Conservation (phyloP, 139 green algal species). For the Auxenochlorella pyrenoidosa region DNA sequence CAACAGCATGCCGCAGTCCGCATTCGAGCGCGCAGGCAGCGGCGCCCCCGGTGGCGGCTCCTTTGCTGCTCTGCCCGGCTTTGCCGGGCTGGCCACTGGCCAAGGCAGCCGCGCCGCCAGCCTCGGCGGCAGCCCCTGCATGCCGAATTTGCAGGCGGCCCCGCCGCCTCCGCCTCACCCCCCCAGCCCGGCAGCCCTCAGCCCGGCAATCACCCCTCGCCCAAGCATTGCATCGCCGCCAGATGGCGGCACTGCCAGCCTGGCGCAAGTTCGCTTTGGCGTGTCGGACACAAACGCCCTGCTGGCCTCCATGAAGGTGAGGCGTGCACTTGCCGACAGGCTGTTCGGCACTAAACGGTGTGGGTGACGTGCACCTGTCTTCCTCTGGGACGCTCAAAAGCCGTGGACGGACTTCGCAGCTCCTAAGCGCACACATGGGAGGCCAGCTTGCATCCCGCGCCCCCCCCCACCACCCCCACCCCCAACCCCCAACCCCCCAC, state of each 20-base stretch:
- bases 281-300: constrained; percentile 16
- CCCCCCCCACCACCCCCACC: background rate
- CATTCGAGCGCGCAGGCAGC: background rate
- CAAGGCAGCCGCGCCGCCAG: background rate
- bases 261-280: background rate
- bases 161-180: background rate
- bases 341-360: too few relatives aligned
- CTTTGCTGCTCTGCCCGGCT: constrained; percentile 6
- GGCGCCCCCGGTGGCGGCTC: background rate
- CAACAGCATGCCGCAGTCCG: background rate
- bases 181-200: background rate
- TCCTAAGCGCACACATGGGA: too few relatives aligned
- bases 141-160: background rate
- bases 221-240: background rate
- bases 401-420: too few relatives aligned
- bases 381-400: too few relatives aligned
- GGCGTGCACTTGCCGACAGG: background rate
- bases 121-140: background rate
- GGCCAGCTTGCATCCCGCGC: background rate
- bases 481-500: background rate
- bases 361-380: too few relatives aligned
- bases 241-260: background rate
- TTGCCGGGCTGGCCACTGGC: background rate
- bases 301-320: background rate
- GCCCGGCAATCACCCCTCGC: background rate